Conservation (phyloP, 805 yeast genomes). For the Huiozyma naganishii region DNA sequence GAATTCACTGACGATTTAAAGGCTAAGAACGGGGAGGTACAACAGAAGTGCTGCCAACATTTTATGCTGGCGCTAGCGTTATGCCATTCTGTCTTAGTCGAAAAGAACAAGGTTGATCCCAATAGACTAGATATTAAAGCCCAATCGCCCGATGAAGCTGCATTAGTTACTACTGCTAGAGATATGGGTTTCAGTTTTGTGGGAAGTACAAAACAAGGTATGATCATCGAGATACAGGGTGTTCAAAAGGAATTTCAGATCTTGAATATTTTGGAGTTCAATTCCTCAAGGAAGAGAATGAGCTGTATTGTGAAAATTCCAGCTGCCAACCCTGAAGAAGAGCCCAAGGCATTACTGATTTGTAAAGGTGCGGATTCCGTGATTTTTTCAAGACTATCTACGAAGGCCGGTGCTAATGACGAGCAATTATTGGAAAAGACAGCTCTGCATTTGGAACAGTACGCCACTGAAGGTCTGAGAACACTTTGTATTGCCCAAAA, state of each 20-base stretch:
- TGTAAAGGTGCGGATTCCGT: conserved; percentile 84
- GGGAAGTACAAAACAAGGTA: conserved; percentile 57
- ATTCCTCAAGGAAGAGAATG: conserved; percentile 82
- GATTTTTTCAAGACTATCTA: conserved; percentile 54
- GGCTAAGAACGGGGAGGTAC: conserved; percentile 36
- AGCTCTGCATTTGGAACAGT: conserved; percentile 64
- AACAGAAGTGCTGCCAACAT: conserved; percentile 52
- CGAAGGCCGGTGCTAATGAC: conserved; percentile 31
- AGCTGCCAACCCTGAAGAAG: conserved; percentile 32
- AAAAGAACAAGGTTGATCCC: conserved; percentile 51
- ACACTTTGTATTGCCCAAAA: conserved; percentile 71
- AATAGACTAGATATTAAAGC: conserved; percentile 51
- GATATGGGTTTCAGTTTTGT: conserved; percentile 62
- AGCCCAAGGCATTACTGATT: conserved; percentile 51
- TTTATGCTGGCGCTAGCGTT: conserved; percentile 68
- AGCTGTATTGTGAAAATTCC: conserved; percentile 70
- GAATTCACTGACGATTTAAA: conserved; percentile 53
- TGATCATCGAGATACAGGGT: conserved; percentile 61
- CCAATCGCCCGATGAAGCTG: conserved; percentile 83
- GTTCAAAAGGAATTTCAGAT: conserved; percentile 59
- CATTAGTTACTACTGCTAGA: conserved; percentile 72
- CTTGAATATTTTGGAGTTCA: conserved; percentile 62
- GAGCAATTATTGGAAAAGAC: conserved; percentile 45
- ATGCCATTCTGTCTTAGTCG: conserved; percentile 71
- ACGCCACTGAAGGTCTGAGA: conserved; percentile 75